phyloP scores from a whole-genome alignment of 1,284 basidiomycete species.

The Malassezia equina region DNA sequence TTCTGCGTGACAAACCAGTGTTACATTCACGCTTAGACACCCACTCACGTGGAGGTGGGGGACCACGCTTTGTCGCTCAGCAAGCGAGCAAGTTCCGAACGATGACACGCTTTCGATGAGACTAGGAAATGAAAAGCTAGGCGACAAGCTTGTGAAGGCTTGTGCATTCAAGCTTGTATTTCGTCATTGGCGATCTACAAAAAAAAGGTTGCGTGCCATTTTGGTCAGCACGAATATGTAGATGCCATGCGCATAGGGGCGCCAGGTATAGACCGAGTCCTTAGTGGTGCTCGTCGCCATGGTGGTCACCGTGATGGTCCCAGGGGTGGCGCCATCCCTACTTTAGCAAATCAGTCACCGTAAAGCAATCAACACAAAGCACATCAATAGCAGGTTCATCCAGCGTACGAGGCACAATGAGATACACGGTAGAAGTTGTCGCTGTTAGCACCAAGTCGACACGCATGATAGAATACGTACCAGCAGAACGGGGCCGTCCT shows the following conservation, averaged over 20 bases:
- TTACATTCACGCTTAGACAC: not conserved
- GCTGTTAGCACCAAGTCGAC: not conserved
- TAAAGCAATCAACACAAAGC: not conserved
- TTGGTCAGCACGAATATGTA: not conserved
- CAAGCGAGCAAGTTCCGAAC: not conserved
- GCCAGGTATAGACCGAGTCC: not conserved
- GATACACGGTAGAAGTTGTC: not conserved
- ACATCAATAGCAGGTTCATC: not conserved
- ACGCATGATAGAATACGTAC: slow-evolving; percentile 16
- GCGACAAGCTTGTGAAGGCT: not conserved
- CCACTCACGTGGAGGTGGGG: not conserved
- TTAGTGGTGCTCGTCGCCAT: slow-evolving; percentile 26
- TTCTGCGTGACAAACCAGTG: not conserved
- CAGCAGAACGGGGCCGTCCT: slow-evolving; percentile 44
- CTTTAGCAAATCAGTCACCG: not conserved
- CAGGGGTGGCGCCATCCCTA: slow-evolving; percentile 42
- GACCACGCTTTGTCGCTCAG: not conserved
- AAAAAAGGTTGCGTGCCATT: not conserved
- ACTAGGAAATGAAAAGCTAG: not conserved
- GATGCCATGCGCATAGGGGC: not conserved
- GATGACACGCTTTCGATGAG: not conserved
- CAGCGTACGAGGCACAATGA: no score
- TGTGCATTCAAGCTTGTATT: not conserved
- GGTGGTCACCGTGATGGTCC: slow-evolving; percentile 39
- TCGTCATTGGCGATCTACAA: not conserved